Conservation (phyloP, 164 flowering plant genomes). For the Brasenia schreberi region DNA sequence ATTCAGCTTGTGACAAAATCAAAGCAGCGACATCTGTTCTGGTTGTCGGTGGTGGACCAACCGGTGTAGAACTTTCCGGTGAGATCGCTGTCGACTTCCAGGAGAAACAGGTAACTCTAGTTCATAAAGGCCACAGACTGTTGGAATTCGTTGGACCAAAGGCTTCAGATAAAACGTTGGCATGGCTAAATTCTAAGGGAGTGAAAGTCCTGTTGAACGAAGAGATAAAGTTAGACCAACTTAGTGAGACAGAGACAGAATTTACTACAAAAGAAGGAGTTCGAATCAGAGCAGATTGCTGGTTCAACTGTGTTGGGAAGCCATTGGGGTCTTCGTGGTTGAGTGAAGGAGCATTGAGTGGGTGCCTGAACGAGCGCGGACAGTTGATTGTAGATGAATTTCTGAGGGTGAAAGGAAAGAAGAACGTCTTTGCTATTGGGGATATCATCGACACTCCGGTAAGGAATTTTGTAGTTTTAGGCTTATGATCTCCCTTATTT, state of each 20-base stretch:
- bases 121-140: conserved; percentile 54
- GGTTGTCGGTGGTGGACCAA: conserved; percentile 77
- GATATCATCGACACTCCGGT: conserved; percentile 67
- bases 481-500: too few relatives aligned
- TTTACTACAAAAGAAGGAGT: conserved; percentile 38
- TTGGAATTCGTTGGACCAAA: conserved; percentile 57
- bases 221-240: conserved; percentile 23
- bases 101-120: conserved; percentile 46
- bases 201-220: conserved; percentile 54
- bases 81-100: conserved; percentile 69
- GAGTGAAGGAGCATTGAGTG: conserved; percentile 28
- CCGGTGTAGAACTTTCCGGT: conserved; percentile 79
- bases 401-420: conserved; percentile 47
- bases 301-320: conserved; percentile 50
- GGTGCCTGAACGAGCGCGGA: conserved; percentile 37
- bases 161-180: conserved; percentile 44
- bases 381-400: conserved; percentile 53
- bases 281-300: conserved; percentile 45
- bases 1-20: conserved; percentile 46
- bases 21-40: conserved; percentile 44
- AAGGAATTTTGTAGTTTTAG: conserved; percentile 6
- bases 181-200: conserved; percentile 54
- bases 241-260: conserved; percentile 18
- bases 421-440: conserved; percentile 58
- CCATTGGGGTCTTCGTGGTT: conserved; percentile 52